These are phyloP conservation scores for Castanea sativa DNA, from an alignment of 306 rosid species.

Conservation along the genomic window DNA sequence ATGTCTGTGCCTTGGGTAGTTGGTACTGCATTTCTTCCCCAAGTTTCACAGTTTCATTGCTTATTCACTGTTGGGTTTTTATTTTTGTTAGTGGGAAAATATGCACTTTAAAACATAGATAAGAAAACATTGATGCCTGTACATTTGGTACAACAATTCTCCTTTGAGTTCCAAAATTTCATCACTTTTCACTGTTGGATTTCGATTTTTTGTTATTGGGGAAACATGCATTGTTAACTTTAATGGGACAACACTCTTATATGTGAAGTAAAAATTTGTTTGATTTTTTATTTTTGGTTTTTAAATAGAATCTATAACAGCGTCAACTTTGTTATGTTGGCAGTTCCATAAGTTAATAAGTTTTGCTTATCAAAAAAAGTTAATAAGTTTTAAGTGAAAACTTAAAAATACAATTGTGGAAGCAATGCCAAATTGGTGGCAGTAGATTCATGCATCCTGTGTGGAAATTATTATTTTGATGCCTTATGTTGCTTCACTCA, in stretches of 20 bases:
- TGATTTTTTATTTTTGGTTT: background rate
- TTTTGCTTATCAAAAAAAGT: too few relatives aligned
- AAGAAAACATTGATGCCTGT: conserved; percentile 57
- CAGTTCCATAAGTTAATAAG: too few relatives aligned
- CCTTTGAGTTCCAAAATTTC: background rate
- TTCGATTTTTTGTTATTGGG: background rate
- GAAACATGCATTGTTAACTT: background rate
- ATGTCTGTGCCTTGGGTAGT: too few relatives aligned
- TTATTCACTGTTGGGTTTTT: too few relatives aligned
- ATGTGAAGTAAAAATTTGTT: background rate
- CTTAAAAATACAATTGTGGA: too few relatives aligned
- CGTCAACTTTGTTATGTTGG: background rate
- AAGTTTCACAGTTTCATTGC: too few relatives aligned
- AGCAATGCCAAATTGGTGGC: too few relatives aligned
- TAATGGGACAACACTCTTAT: background rate
- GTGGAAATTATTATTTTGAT: background rate
- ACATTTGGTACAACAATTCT: conserved; percentile 59
- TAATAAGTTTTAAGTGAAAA: too few relatives aligned
- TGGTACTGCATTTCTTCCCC: background rate
- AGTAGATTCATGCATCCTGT: too few relatives aligned
- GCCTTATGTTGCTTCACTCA: background rate
- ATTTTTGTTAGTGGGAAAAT: too few relatives aligned
- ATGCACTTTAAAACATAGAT: too few relatives aligned
- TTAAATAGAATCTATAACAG: background rate
- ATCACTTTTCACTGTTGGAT: background rate